Evolutionary conservation across 495 filamentous ascomycete genomes (phyloP), one percentile per base, ranked within the genome.

Genomic region (Penicillium chermesinum): DNA sequence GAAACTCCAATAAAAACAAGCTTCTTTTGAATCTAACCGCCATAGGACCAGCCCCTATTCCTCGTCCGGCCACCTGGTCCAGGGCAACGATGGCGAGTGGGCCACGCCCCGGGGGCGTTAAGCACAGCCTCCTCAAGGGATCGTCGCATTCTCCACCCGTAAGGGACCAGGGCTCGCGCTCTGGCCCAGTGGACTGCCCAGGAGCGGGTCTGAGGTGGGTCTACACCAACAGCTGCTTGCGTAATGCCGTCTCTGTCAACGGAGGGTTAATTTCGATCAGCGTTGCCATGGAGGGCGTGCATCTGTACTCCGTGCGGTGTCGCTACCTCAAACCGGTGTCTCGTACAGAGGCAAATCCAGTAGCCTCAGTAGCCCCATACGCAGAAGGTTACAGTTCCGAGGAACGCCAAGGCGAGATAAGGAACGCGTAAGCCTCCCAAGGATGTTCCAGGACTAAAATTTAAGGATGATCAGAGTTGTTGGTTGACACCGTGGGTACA

Each of bases 121-220:
- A 58, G 54, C 52, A 51, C 53, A 57, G 56, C 53, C 52, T 57
- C 40, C 45, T 47, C 52, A 57, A 57, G 42, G 57, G 69, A 72
- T 72, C 67, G 69, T 57, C 63, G 62, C 65, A 65, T 68, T 66
- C 67, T 58, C 67, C 69, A 72, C 69, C 59, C 40, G 61, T 62
- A 67, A 70, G 65, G 69, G 69, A 69, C 67, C 63, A 51, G 53
- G 44, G 53, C 55, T n/a, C 44, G 56, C 41, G 43, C 57, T 57
- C 60, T 65, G 62, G 60, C 62, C 65, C 66, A 62, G 54, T 62
- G 50, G 63, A 59, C 55, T 52, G 54, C 62, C 59, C 5, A 30
- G 4, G 65, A 64, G 59, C 65, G 63, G 65, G 66, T 63, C 48
- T 10, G 27, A 19, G 47, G 54, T 62, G 52, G 65, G 66, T 54